phyloP scores from a whole-genome alignment of 805 yeast species.

The Schizosaccharomyces osmophilus region DNA sequence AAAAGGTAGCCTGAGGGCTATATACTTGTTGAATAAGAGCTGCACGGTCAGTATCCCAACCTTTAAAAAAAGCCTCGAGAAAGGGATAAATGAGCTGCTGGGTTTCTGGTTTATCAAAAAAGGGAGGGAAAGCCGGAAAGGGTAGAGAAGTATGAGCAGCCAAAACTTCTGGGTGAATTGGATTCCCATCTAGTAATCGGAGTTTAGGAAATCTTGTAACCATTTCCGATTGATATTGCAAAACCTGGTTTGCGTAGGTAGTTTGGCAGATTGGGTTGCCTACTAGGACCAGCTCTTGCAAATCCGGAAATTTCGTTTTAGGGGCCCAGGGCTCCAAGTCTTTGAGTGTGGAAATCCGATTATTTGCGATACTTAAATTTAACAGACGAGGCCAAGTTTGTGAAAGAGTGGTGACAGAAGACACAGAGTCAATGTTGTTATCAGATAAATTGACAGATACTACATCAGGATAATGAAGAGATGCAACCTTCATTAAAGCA shows the following conservation, averaged over 20 bases:
- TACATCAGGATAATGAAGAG: conserved; percentile 19
- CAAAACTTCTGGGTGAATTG: conserved; percentile 49
- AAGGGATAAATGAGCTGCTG: conserved; percentile 55
- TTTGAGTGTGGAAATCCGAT: conserved; percentile 33
- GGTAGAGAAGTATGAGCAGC: conserved; percentile 11
- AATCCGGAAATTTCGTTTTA: conserved; percentile 40
- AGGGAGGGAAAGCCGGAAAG: conserved; percentile 28
- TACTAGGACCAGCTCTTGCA: conserved; percentile 53
- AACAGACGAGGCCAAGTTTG: conserved; percentile 48
- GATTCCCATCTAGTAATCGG: conserved; percentile 49
- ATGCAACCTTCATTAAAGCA: conserved; percentile 66
- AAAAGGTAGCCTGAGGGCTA: conserved; percentile 64
- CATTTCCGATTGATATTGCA: conserved; percentile 33
- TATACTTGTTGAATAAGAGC: conserved; percentile 43
- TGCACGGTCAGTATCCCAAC: conserved; percentile 61
- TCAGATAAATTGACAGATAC: conserved; percentile 30
- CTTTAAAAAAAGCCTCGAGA: conserved; percentile 42
- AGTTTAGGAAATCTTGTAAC: conserved; percentile 57
- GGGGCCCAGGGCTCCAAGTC: conserved; percentile 38
- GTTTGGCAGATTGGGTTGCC: conserved; percentile 48
- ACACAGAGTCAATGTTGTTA: conserved; percentile 40
- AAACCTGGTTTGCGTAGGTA: conserved; percentile 12
- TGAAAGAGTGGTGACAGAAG: conserved; percentile 36
- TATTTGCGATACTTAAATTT: conserved; percentile 61
- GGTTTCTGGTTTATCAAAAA: conserved; percentile 56